These are phyloP conservation scores for Metrosideros polymorpha DNA, from an alignment of 441 rosid genomes.

Conservation along the genomic window DNA sequence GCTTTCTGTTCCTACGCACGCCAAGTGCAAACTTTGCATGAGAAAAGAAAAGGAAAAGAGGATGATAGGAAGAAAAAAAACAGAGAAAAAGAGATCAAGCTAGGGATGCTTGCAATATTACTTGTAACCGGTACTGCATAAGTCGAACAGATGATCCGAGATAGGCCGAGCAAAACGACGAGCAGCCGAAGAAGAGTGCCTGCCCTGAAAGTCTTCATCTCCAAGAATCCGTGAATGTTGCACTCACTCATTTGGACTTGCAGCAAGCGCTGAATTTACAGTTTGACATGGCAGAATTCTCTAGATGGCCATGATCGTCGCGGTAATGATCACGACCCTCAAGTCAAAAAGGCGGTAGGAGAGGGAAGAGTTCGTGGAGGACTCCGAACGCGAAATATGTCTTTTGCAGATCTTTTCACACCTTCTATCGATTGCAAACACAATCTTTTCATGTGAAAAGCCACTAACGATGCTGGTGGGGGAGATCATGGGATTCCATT, in stretches of 20 bases:
- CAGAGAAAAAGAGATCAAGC: neutral
- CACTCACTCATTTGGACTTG: neutral
- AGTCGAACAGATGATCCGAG: neutral
- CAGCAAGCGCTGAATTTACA: neutral
- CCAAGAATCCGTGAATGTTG: neutral
- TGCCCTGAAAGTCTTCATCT: neutral
- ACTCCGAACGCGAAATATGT: neutral
- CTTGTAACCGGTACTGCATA: neutral
- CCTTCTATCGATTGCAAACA: neutral
- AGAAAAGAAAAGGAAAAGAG: neutral
- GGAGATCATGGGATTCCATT: neutral
- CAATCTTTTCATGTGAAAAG: neutral
- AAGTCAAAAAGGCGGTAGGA: neutral
- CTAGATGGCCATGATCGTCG: neutral
- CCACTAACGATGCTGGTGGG: neutral
- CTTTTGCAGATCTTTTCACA: neutral
- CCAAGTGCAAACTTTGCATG: neutral
- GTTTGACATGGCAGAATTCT: neutral
- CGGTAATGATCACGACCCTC: neutral
- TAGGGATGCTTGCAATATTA: neutral
- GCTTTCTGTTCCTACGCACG: neutral
- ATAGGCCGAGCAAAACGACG: neutral
- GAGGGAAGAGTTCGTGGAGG: neutral
- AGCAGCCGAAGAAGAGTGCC: neutral
- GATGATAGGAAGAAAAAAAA: neutral